These are phyloP conservation scores for Pueraria montana DNA, from an alignment of 306 rosid species.

Conservation along the genomic window DNA sequence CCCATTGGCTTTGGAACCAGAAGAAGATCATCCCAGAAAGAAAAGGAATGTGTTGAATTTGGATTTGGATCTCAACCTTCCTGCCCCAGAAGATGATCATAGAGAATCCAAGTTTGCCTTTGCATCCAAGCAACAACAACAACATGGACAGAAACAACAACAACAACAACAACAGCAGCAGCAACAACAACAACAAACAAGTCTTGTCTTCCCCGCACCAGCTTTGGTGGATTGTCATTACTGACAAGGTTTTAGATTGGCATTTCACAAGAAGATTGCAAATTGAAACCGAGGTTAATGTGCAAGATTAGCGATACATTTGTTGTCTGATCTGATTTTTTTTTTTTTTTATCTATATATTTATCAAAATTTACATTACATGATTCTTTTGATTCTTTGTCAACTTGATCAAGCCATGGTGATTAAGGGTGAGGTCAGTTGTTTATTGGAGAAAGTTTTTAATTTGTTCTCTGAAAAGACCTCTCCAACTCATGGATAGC, in stretches of 20 bases:
- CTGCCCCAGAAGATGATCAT: slow-evolving; percentile 92
- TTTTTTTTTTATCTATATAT: slow-evolving; percentile 22
- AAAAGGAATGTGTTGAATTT: slow-evolving; percentile 61
- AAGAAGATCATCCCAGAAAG: slow-evolving; percentile 62
- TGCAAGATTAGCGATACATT: slow-evolving; percentile 47
- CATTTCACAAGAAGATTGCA: slow-evolving; percentile 34
- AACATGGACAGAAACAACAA: slow-evolving; percentile 26
- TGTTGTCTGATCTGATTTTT: slow-evolving; percentile 39
- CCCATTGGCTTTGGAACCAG: slow-evolving; percentile 59
- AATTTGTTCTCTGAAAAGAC: slow-evolving; percentile 47
- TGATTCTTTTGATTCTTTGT: slow-evolving; percentile 64
- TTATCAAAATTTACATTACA: slow-evolving; percentile 39
- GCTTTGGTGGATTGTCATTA: slow-evolving; percentile 98
- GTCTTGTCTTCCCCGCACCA: slow-evolving; percentile 69
- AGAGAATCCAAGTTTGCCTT: slow-evolving; percentile 71
- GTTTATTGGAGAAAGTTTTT: slow-evolving; percentile 38
- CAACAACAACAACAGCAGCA: slow-evolving; percentile 45
- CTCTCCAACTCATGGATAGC: slow-evolving; percentile 60
- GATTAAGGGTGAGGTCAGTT: slow-evolving; percentile 36
- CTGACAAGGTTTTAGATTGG: slow-evolving; percentile 55
- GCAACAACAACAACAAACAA: slow-evolving; percentile 52
- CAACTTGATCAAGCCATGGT: slow-evolving; percentile 37
- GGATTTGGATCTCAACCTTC: slow-evolving; percentile 97
- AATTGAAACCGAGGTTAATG: slow-evolving; percentile 39
- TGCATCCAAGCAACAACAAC: slow-evolving; percentile 66